Base-by-base conservation (phyloP, 1,139 yeast species). In the Debaryomyces udenii region DNA sequence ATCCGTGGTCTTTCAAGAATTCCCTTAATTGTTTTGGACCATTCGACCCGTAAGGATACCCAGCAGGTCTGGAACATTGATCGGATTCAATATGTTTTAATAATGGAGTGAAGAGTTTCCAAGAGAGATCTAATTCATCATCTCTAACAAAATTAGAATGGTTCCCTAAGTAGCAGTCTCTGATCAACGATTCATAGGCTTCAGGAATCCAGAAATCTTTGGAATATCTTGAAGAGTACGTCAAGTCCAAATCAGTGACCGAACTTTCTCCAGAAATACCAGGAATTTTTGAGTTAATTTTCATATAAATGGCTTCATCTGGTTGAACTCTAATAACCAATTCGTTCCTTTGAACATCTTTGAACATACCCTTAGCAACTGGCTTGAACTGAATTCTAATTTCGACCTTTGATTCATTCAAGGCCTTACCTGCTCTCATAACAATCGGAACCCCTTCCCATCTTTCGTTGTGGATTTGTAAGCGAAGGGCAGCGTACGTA, bases 381-480 rank as follows among this genome's bases (percentile, higher is more conserved):
- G 86, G 86, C 68, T 85, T 89, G 73, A 86, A 93, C 71, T 93
- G 98, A 50, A 94, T 74, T 65, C 98, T 81, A 50, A 94, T 84
- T 70, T 94, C 99, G 42, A 93, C 99, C 73, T 90, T 87, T 43
- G 90, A 85, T 59, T 86, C 93, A 59, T 90, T 88, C 45, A 91
- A 74, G 11, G 97, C 97, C 70, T 93, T 93, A 58, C 99, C 99
- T 16, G 98, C 99, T 68, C 96, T 81, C 74, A 93, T 74, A 40
- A 93, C 86, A 59, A 93, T 82, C 42, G 99, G 99, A 37, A 93
- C 98, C 55, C 97, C 97, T 51, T 86, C 93, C 99, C 99, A 93
- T 63, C 98, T 82, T 66, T 91, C 98, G 64, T 90, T 94, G 57
- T 83, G 74, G 61, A 93, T 87, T 49, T 81, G 72, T 51, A 91